These are phyloP conservation scores for Oehlia diaphana DNA, from an alignment of 192 early-diverging fungal genomes.

Conservation along the genomic window DNA sequence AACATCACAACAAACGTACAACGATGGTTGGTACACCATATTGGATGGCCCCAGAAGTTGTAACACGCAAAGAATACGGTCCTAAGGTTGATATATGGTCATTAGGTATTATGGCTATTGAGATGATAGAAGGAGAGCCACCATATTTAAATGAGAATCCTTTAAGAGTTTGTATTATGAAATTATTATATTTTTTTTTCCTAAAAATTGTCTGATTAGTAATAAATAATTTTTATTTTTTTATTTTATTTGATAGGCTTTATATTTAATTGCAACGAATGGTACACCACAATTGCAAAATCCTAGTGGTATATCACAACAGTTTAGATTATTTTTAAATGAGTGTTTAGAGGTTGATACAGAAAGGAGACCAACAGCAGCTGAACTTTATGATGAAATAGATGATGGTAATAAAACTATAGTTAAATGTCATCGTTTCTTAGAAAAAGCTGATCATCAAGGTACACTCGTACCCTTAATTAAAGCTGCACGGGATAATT, in stretches of 20 bases:
- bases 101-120: conserved; percentile 96
- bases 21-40: conserved; percentile 89
- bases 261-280: conserved; percentile 95
- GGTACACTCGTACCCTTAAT: conserved; percentile 81
- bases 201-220: conserved; percentile 2
- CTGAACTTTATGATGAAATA: conserved; percentile 61
- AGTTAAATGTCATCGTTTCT: conserved; percentile 68
- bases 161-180: conserved; percentile 50
- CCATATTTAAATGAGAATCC: conserved; percentile 96
- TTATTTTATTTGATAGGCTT: conserved; percentile 49
- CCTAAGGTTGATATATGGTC: conserved; percentile 97
- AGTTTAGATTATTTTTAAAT: conserved; percentile 85
- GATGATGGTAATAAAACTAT: background rate
- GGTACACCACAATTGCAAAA: conserved; percentile 91
- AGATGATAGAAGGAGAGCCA: conserved; percentile 97
- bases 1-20: conserved; percentile 63
- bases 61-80: conserved; percentile 88
- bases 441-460: conserved; percentile 80
- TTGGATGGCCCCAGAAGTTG: conserved; percentile 99
- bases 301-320: conserved; percentile 72
- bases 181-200: background rate
- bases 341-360: conserved; percentile 81
- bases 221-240: conserved; percentile 35
- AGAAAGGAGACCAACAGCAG: conserved; percentile 75
- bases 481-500: conserved; percentile 64